phyloP scores from a whole-genome alignment of 2,329 filamentous ascomycete genomes.

The Pyrenochaeta sp. region DNA sequence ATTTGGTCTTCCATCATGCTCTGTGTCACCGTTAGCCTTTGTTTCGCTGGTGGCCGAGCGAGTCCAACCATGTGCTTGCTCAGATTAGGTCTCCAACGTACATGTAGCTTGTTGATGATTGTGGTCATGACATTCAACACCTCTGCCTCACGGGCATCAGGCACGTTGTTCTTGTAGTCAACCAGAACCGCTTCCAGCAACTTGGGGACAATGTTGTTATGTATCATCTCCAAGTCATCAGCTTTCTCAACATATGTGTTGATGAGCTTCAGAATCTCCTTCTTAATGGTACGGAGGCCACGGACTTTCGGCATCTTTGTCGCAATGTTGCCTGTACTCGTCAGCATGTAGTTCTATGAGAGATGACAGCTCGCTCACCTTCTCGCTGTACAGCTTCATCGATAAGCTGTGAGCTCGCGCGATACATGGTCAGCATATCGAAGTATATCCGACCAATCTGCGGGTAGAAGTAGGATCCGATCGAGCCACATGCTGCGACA shows the following conservation, averaged over 20 bases:
- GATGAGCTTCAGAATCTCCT: conserved; percentile 97
- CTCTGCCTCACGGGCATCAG: conserved; percentile 93
- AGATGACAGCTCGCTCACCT: conserved; percentile 61
- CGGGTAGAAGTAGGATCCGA: conserved; percentile 96
- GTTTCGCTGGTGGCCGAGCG: conserved; percentile 24
- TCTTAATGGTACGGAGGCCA: conserved; percentile 96
- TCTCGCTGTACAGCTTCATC: conserved; percentile 89
- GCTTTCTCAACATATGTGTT: conserved; percentile 98
- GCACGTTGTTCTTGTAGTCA: conserved; percentile 97
- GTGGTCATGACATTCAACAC: conserved; percentile 98
- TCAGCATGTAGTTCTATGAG: conserved; percentile 41
- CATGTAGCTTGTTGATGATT: conserved; percentile 94
- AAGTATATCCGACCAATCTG: conserved; percentile 98
- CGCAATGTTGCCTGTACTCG: conserved; percentile 76
- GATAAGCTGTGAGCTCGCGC: conserved; percentile 94
- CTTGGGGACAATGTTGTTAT: conserved; percentile 93
- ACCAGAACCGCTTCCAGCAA: conserved; percentile 91
- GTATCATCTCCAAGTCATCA: conserved; percentile 92
- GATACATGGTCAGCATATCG: conserved; percentile 99
- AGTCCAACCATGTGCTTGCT: conserved; percentile 59
- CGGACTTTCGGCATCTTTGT: conserved; percentile 98
- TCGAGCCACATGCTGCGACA: conserved; percentile 95
- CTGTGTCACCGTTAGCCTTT: conserved; percentile 56
- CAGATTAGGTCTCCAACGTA: conserved; percentile 69
- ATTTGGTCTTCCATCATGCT: conserved; percentile 98